Evolutionary conservation across 495 filamentous ascomycete species (phyloP).

Genomic region (Hypoxylon rickii): DNA sequence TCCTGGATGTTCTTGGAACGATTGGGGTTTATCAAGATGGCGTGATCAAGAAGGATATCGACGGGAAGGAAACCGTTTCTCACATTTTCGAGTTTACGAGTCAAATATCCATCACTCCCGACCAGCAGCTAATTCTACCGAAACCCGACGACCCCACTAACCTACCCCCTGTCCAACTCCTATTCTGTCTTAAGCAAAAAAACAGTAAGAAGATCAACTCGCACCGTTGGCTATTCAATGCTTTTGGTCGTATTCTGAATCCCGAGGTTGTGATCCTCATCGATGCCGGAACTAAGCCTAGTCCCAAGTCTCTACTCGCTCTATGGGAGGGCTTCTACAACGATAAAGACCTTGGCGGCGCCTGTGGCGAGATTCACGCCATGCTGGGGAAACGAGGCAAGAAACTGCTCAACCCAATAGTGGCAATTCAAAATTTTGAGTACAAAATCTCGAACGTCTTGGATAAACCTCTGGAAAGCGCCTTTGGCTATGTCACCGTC

Average conservation of each 20-base stretch:
- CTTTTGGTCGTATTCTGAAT: constrained; percentile 94
- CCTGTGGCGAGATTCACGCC: constrained; percentile 98
- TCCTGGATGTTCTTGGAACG: constrained; percentile 89
- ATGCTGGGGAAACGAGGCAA: constrained; percentile 93
- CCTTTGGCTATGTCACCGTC: constrained; percentile 97
- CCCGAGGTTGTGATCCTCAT: constrained; percentile 96
- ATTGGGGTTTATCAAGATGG: constrained; percentile 97
- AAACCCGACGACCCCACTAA: constrained; percentile 83
- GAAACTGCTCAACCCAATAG: constrained; percentile 90
- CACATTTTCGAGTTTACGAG: constrained; percentile 99
- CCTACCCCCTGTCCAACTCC: constrained; percentile 95
- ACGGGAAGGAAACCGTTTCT: constrained; percentile 93
- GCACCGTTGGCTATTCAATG: constrained; percentile 97
- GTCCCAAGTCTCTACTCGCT: constrained; percentile 83
- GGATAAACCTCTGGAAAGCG: constrained; percentile 94
- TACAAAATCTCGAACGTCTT: constrained; percentile 99
- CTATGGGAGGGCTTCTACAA: constrained; percentile 99
- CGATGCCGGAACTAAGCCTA: constrained; percentile 95
- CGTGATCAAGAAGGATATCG: constrained; percentile 97
- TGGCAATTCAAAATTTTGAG: constrained; percentile 97
- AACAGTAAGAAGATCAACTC: constrained; percentile 99
- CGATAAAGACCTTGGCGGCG: constrained; percentile 96
- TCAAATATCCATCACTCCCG: constrained; percentile 92
- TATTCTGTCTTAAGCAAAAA: constrained; percentile 98
- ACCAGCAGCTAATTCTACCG: constrained; percentile 93